These are phyloP conservation scores for Aspergillus cristatus DNA, from an alignment of 495 filamentous ascomycete genomes.

Conservation along the genomic window DNA sequence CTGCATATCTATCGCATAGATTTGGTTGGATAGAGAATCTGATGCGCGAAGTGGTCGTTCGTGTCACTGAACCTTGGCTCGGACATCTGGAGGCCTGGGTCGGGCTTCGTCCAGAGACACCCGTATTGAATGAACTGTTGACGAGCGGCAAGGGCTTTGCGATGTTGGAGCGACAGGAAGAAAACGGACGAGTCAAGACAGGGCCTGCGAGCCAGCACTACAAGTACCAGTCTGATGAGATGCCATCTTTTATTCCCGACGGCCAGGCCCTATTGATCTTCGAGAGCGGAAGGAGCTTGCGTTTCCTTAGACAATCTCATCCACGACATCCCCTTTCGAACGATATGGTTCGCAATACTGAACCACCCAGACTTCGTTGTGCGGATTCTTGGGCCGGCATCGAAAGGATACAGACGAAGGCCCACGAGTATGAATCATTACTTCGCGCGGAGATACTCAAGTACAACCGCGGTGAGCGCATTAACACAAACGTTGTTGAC, in stretches of 20 bases:
- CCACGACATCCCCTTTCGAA: conserved; percentile 67
- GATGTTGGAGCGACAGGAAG: conserved; percentile 41
- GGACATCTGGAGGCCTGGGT: conserved; percentile 68
- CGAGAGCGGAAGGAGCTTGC: conserved; percentile 68
- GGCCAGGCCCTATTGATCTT: conserved; percentile 60
- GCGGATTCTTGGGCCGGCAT: conserved; percentile 70
- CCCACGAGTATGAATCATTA: conserved; percentile 51
- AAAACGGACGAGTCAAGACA: conserved; percentile 43
- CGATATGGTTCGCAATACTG: conserved; percentile 32
- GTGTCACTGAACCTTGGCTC: conserved; percentile 59
- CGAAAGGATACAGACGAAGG: conserved; percentile 49
- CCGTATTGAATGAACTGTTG: conserved; percentile 31
- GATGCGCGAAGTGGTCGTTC: conserved; percentile 56
- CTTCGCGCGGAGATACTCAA: conserved; percentile 33
- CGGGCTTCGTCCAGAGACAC: conserved; percentile 52
- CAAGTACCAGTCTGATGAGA: conserved; percentile 46
- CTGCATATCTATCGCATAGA: conserved; percentile 54
- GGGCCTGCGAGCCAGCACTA: conserved; percentile 49
- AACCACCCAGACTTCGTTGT: conserved; percentile 56
- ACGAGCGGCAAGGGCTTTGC: conserved; percentile 49
- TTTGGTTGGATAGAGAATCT: conserved; percentile 51
- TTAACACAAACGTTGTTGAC: not conserved
- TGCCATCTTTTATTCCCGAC: conserved; percentile 57
- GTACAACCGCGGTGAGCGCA: conserved; percentile 21
- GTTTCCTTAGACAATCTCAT: conserved; percentile 62